phyloP scores from a whole-genome alignment of 257 asterid genomes.

The Plantago major region DNA sequence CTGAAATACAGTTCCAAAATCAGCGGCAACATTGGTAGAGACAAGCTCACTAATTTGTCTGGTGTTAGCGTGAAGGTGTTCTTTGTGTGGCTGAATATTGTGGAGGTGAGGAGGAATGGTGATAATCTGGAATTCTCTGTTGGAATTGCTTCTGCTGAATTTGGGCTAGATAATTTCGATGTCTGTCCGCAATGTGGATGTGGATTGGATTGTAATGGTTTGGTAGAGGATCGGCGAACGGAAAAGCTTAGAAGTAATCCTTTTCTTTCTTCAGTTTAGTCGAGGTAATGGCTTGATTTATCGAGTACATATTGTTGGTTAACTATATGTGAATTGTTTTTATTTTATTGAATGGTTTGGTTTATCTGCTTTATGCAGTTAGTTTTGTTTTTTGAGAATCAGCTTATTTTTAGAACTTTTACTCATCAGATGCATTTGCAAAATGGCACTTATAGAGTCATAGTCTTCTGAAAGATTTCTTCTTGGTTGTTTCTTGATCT shows the following conservation, averaged over 20 bases:
- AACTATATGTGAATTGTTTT: no score
- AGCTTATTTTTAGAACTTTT: no score
- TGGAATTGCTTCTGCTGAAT: conserved; percentile 56
- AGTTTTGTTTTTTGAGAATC: no score
- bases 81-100: conserved; percentile 53
- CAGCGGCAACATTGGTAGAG: conserved; percentile 38
- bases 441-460: no score
- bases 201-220: conserved; percentile 43
- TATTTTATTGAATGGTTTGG: no score
- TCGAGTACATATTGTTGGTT: background rate
- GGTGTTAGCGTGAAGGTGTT: conserved; percentile 55
- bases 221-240: background rate
- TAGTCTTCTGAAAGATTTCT: no score
- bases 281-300: conserved; percentile 7
- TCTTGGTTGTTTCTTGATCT: no score
- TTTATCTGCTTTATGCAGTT: no score
- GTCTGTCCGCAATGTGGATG: conserved; percentile 59
- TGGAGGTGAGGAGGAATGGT: conserved; percentile 40
- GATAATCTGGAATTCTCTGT: conserved; percentile 53
- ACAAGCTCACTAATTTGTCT: conserved; percentile 27
- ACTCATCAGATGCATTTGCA: no score
- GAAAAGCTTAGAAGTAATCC: conserved; percentile 19
- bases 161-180: conserved; percentile 40
- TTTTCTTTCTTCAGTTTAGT: background rate
- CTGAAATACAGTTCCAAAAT: conserved; percentile 38